These are phyloP conservation scores for Cetradonia linearis DNA, from an alignment of 495 filamentous ascomycete genomes.

Conservation along the genomic window DNA sequence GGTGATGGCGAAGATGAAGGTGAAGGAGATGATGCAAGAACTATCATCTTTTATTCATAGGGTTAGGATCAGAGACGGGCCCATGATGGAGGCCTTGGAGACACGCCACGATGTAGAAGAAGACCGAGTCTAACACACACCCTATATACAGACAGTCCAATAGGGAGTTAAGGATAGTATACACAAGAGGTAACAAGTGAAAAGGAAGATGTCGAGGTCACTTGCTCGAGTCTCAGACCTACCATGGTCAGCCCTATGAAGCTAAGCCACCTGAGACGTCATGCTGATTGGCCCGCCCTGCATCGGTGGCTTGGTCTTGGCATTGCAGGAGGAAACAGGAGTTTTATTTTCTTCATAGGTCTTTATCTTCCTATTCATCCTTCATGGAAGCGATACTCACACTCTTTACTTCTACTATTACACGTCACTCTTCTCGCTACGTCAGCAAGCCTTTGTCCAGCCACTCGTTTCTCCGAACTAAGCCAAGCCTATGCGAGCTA, in stretches of 20 bases:
- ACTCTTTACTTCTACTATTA: conserved; percentile 4
- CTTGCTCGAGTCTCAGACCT: neutral
- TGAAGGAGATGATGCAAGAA: conserved; percentile 26
- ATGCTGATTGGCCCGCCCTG: neutral
- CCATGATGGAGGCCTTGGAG: conserved; percentile 1
- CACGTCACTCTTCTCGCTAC: neutral
- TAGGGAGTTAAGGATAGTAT: neutral
- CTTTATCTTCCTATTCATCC: neutral
- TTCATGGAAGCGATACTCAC: conserved; percentile 1
- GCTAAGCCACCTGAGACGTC: conserved; percentile 1
- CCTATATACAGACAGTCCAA: neutral
- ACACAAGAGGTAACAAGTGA: neutral
- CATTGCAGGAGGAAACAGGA: conserved; percentile 7
- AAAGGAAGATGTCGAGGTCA: neutral
- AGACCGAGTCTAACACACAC: neutral
- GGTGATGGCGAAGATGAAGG: conserved; percentile 43
- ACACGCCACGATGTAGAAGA: neutral
- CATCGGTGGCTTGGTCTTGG: conserved; percentile 8
- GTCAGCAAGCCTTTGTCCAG: neutral
- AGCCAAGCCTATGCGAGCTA: neutral
- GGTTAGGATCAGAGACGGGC: neutral
- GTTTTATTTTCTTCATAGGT: conserved; percentile 1
- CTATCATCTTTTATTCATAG: conserved; percentile 10
- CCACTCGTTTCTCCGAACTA: neutral
- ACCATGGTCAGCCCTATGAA: neutral